Percentiles rank a stretch among this genome's conserved stretches.
phyloP scores from a whole-genome alignment of 192 early-diverging fungal genomes.

The Coemansia sp. region DNA sequence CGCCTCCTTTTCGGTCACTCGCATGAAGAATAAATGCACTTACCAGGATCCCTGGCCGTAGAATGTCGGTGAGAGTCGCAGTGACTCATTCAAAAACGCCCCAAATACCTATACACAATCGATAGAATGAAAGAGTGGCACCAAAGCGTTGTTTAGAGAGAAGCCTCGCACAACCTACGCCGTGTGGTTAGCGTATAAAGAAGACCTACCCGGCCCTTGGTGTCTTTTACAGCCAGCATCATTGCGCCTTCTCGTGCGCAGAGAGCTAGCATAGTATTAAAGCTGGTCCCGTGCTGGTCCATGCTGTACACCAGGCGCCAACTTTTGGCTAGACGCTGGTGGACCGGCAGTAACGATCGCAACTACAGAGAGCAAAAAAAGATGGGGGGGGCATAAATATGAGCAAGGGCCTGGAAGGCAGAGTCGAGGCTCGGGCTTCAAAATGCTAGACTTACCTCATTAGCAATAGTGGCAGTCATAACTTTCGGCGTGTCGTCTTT shows the following conservation, averaged over 20 bases:
- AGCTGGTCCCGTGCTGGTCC: conserved; percentile 90
- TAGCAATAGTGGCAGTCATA: conserved; percentile 39
- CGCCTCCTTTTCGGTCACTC: neutral
- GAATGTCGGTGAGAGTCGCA: conserved; percentile 62
- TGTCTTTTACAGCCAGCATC: conserved; percentile 69
- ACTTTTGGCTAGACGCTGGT: conserved; percentile 68
- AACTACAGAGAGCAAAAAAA: conserved; percentile 55
- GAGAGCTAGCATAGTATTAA: conserved; percentile 75
- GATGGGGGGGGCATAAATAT: neutral
- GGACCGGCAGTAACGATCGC: conserved; percentile 71
- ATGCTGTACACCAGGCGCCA: conserved; percentile 88
- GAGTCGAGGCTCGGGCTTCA: neutral
- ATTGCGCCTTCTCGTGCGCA: conserved; percentile 66
- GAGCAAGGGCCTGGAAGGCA: neutral
- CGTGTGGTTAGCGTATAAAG: no score
- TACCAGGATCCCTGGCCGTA: conserved; percentile 86
- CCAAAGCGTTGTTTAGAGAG: neutral
- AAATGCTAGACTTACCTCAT: conserved; percentile 8
- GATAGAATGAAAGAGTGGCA: neutral
- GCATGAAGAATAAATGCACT: conserved; percentile 1
- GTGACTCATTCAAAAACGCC: conserved; percentile 68
- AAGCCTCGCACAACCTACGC: neutral
- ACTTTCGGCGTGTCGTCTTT: conserved; percentile 40
- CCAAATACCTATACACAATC: conserved; percentile 68
- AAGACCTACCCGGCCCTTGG: conserved; percentile 37